phyloP scores from a whole-genome alignment of 2,329 filamentous ascomycete genomes.

The Fonsecaea monophora region DNA sequence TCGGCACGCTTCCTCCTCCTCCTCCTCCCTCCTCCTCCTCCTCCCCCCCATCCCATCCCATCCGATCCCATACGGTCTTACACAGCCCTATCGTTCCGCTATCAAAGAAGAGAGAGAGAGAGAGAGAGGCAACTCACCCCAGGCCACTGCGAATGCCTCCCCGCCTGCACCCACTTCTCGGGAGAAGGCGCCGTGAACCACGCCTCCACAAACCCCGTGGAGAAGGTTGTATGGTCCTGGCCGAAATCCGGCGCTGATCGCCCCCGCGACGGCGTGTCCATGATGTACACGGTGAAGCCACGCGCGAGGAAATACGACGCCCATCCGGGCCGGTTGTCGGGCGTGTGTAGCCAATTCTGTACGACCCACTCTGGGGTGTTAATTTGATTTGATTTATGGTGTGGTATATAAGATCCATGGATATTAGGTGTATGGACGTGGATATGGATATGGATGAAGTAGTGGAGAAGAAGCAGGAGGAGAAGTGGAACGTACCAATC shows the following conservation, averaged over 20 bases:
- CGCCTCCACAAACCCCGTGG: slow-evolving; percentile 11
- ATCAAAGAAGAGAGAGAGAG: too few species aligned
- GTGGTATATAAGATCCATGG: too few species aligned
- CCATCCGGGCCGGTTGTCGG: slow-evolving; percentile 57
- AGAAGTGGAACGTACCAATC: background rate
- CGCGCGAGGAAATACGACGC: slow-evolving; percentile 54
- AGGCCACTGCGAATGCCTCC: slow-evolving; percentile 5
- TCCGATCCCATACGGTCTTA: too few species aligned
- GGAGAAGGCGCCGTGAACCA: background rate
- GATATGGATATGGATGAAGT: too few species aligned
- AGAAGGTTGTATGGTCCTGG: slow-evolving; percentile 1
- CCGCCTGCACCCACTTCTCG: background rate
- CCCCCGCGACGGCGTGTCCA: slow-evolving; percentile 50
- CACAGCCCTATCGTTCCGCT: too few species aligned
- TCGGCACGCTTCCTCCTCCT: too few species aligned
- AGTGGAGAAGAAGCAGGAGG: too few species aligned
- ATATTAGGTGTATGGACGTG: too few species aligned
- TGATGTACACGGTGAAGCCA: slow-evolving; percentile 56
- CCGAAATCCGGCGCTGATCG: slow-evolving; percentile 41
- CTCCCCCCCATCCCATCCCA: background rate
- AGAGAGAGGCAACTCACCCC: background rate
- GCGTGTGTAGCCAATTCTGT: slow-evolving; percentile 43
- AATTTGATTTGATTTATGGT: too few species aligned
- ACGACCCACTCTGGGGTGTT: too few species aligned
- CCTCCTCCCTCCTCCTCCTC: too few species aligned